Evolutionary conservation across 2,329 filamentous ascomycete species (phyloP), one percentile per base, ranked within the genome.

Genomic region (Boeremia lycopersici): DNA sequence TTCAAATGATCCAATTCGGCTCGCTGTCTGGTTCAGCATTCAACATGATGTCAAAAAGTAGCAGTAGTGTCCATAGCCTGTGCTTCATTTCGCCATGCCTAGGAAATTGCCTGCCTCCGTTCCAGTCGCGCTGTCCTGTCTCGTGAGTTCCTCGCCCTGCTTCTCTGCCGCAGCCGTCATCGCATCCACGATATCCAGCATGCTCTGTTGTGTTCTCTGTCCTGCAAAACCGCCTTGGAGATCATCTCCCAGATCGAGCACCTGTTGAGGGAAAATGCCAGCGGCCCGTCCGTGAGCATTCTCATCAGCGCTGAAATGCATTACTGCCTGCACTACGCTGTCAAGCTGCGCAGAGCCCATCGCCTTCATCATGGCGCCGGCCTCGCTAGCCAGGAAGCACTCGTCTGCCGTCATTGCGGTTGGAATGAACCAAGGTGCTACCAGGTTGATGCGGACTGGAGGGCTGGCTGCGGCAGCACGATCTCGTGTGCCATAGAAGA

Each of bases 391-490:
- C 2, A 58, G 3, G 15, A 61, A 64, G 1, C 54, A 51, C 11
- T 55, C 11, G 19, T 48, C 28, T 17, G 35, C 53, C 11, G 62
- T 60, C 55, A 65, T 65, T 4, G 57, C 56, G 1, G 69, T 72
- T 2, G 63, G 54, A 8, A 70, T 56, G 29, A 62, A 67, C 57
- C 63, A 70, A n/a, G 68, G 68, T 12, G 68, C 68, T 3, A 71
- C 61, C 2, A 71, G 54, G 33, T 72, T 71, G 26, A 68, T 44
- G 26, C 67, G 56, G 3, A 69, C 54, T 4, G 54, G 42, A 8
- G 57, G 46, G 0, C 48, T 50, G 31, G 57, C 54, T 6, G 49
- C 43, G 11, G 50, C 23, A 9, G 58, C 64, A 11, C 58, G 58
- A 15, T 67, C 61, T 10, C 68, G 54, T 4, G 64, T 58, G 8